Conservation (phyloP, 768 basidiomycete species). For the Leucocoprinus birnbaumii region DNA sequence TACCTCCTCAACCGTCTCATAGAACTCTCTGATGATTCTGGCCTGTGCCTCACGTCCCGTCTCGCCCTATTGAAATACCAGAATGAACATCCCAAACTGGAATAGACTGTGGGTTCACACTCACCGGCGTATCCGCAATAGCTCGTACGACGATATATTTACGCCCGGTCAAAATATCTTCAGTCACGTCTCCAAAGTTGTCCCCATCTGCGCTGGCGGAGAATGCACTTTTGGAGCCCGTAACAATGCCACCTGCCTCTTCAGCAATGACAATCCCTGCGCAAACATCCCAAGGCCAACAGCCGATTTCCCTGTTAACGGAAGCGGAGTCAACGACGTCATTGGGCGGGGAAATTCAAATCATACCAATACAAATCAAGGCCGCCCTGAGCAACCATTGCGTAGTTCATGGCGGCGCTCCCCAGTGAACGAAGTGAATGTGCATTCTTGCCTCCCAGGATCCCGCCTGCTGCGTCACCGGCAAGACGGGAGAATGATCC, state of each 20-base stretch:
- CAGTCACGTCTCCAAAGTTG: conserved; percentile 61
- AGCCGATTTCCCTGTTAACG: conserved; percentile 71
- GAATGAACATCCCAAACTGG: background rate
- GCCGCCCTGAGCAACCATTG: conserved; percentile 84
- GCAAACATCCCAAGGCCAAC: conserved; percentile 85
- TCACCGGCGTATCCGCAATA: conserved; percentile 55
- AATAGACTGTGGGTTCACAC: conserved; percentile 15
- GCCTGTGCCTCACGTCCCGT: conserved; percentile 69
- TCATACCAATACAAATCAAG: conserved; percentile 84
- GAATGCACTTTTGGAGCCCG: conserved; percentile 59
- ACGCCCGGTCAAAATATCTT: conserved; percentile 70
- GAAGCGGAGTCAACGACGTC: background rate
- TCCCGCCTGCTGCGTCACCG: conserved; percentile 59
- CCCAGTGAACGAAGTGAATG: conserved; percentile 84
- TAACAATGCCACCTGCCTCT: conserved; percentile 82
- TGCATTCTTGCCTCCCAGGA: conserved; percentile 76
- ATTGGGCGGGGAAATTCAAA: background rate
- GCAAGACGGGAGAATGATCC: conserved; percentile 73
- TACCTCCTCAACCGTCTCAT: conserved; percentile 74
- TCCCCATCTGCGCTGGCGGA: conserved; percentile 28
- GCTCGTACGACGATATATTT: conserved; percentile 80
- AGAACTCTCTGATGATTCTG: conserved; percentile 82
- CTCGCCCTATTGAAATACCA: conserved; percentile 40
- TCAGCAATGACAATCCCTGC: conserved; percentile 90
- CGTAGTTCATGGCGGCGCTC: conserved; percentile 80